Conservation (phyloP, 2,329 filamentous ascomycete genomes). For the Pezizomycotina sp. region DNA sequence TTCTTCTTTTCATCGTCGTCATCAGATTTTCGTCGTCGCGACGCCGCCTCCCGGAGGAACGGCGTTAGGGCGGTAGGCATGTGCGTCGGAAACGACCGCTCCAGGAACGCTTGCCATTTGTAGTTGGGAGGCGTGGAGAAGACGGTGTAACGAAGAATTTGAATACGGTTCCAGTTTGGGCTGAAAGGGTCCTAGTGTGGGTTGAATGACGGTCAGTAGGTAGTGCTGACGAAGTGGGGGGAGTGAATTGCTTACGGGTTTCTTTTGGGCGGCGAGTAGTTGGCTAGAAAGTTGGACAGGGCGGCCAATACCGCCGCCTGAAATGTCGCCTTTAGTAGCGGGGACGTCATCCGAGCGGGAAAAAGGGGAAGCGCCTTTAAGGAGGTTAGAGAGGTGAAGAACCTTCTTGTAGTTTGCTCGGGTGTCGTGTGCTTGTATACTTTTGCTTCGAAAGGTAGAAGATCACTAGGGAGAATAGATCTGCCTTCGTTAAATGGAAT, state of each 20-base stretch:
- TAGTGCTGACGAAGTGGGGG: conserved; percentile 14
- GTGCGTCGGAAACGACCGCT: conserved; percentile 38
- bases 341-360: too few species aligned
- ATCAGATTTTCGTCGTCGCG: conserved; percentile 16
- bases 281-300: conserved; percentile 42
- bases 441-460: too few species aligned
- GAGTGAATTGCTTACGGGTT: conserved; percentile 28
- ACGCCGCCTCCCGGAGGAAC: conserved; percentile 11
- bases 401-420: too few species aligned
- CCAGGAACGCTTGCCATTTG: conserved; percentile 41
- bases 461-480: too few species aligned
- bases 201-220: conserved; percentile 2
- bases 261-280: conserved; percentile 36
- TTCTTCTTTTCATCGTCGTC: conserved; percentile 18
- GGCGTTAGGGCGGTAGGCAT: conserved; percentile 7
- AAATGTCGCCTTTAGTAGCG: conserved; percentile 38
- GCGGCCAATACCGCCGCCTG: conserved; percentile 39
- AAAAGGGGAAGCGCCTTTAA: too few species aligned
- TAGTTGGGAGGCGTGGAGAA: conserved; percentile 42
- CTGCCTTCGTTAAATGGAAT: too few species aligned
- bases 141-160: conserved; percentile 40
- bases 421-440: too few species aligned
- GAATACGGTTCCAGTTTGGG: conserved; percentile 35
- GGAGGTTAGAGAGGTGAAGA: too few species aligned
- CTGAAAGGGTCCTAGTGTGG: conserved; percentile 29